Evolutionary conservation across 1,139 yeast species (phyloP), one percentile per base, ranked within the genome.

Genomic region (Taiozyma sp.): DNA sequence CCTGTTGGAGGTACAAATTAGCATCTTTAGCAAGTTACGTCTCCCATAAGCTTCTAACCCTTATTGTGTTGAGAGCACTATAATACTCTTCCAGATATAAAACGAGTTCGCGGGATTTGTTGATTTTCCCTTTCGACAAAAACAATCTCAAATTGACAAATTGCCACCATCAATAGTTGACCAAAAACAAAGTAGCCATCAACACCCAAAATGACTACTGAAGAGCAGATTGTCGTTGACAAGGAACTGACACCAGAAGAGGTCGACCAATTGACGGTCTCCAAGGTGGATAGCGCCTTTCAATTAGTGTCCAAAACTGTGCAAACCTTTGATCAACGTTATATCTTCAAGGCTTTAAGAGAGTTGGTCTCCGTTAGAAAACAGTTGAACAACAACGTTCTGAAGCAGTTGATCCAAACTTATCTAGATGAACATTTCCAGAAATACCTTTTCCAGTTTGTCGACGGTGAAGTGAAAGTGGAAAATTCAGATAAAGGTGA

Each of bases 281-380:
- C 61, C 16, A 59, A 57, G 43, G 59, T 70, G 32, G 61, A 70
- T 46, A 51, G 60, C 8, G 62, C 69, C 4, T 58, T 71, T 43
- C 65, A 63, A 41, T 66, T 68, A 44, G 63, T 69, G 29, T 57
- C 69, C n/a, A 86, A 86, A 67, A 90, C 96, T 1, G 88, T 90
- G 7, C 70, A 81, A 49, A 82, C 83, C 53, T 83, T 84, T 64
- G 99, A 93, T 69, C 89, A 96, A 59, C 82, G 97, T 58, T 89
- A 86, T 69, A 82, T 93, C 48, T 79, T 95, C 68, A 87, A 87
- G 65, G 93, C 90, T 19, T 78, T 93, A 58, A 84, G 97, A 59
- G 96, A 90, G 54, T 75, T 92, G 60, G 89, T 95, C 8, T 75
- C 83, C 4, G 74, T 92, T 57, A 82, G 98, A 71, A 79, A 84